Evolutionary conservation across 352 stramenopile genomes (phyloP).

Genomic region (Phytophthora europaea): DNA sequence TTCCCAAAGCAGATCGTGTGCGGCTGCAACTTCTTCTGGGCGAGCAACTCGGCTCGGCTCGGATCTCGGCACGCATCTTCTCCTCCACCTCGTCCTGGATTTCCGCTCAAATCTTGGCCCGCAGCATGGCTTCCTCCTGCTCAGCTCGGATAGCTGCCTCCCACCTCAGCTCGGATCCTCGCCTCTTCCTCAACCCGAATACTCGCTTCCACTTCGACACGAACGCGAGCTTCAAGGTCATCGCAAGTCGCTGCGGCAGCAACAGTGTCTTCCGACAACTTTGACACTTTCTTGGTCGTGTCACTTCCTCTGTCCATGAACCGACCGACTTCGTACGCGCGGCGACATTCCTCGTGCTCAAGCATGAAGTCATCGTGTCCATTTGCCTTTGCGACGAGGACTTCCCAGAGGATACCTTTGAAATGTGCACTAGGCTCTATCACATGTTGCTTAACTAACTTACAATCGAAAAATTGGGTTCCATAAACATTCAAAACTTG

Average conservation of each 20-base stretch:
- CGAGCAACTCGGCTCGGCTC: constrained; percentile 23
- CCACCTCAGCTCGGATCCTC: constrained; percentile 28
- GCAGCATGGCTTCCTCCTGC: constrained; percentile 19
- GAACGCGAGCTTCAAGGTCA: constrained; percentile 16
- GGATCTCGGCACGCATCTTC: constrained; percentile 25
- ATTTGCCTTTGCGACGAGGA: background rate
- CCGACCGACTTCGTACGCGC: too few relatives aligned
- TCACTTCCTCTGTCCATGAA: too few relatives aligned
- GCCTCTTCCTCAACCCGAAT: constrained; percentile 22
- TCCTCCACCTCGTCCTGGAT: constrained; percentile 27
- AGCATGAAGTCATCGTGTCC: too few relatives aligned
- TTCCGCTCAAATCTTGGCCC: constrained; percentile 20
- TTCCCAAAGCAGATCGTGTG: constrained; percentile 26
- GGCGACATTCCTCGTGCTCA: constrained; percentile 15
- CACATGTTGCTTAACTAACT: too few relatives aligned
- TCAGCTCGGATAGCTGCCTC: constrained; percentile 17
- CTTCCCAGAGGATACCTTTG: too few relatives aligned
- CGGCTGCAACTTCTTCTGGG: constrained; percentile 10
- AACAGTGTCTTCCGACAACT: background rate
- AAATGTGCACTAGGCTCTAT: too few relatives aligned
- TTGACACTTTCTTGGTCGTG: too few relatives aligned
- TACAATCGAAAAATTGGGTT: too few relatives aligned
- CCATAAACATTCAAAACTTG: too few relatives aligned
- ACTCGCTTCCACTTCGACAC: constrained; percentile 19
- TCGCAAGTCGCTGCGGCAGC: background rate